Conservation (phyloP, 208 protist species). For the Acanthamoeba healyi region DNA sequence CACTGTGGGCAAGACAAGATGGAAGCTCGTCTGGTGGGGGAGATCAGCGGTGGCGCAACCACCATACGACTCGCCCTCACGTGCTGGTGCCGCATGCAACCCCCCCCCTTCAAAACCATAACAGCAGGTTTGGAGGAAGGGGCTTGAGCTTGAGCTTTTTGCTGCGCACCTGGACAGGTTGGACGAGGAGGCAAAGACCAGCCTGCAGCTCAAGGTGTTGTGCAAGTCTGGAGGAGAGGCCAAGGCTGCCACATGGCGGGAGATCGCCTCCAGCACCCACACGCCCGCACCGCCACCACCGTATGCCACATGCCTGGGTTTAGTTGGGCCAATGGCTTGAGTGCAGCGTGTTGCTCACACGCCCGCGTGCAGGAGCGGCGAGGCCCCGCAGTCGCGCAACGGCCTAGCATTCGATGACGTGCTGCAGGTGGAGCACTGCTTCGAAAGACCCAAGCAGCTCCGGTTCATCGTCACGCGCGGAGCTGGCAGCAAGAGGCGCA, state of each 20-base stretch:
- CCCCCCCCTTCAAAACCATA: background rate
- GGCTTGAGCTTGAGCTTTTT: too few relatives aligned
- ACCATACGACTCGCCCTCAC: background rate
- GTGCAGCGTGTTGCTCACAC: too few relatives aligned
- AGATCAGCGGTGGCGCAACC: background rate
- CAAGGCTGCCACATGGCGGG: background rate
- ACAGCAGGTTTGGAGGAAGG: background rate
- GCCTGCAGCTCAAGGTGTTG: background rate
- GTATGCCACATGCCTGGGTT: background rate
- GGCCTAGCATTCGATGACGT: background rate
- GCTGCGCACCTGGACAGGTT: too few relatives aligned
- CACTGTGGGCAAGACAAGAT: too few relatives aligned
- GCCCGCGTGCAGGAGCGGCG: background rate
- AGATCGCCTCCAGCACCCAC: background rate
- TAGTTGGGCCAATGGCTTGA: background rate
- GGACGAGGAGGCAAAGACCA: background rate
- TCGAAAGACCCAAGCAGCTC: background rate
- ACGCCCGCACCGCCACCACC: background rate
- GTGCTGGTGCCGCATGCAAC: background rate
- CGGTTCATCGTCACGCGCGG: background rate
- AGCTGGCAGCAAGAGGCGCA: background rate
- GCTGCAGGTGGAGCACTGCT: slow-evolving; percentile 30
- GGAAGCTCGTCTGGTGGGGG: too few relatives aligned
- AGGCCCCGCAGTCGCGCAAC: background rate
- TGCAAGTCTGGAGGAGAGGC: background rate